Percentiles rank a stretch among this genome's conserved stretches.
phyloP scores from a whole-genome alignment of 257 asterid genomes.

The Solanum neorickii region DNA sequence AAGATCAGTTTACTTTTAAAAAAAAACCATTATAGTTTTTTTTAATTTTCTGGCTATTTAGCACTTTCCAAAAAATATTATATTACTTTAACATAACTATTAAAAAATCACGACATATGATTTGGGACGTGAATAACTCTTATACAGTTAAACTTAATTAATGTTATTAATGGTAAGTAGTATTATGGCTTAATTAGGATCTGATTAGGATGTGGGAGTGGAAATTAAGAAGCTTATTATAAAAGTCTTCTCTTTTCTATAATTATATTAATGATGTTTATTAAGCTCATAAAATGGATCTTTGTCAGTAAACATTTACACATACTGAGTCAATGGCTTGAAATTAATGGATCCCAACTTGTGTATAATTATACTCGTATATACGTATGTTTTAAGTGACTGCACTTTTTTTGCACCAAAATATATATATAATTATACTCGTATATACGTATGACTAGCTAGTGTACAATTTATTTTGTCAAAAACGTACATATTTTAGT shows the following conservation, averaged over 20 bases:
- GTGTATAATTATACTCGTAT: neutral
- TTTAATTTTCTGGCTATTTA: too few species aligned
- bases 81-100: neutral
- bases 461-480: neutral
- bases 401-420: neutral
- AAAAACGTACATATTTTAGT: neutral
- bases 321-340: neutral
- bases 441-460: neutral
- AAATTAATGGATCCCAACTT: neutral
- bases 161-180: neutral
- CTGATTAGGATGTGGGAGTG: neutral
- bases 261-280: neutral
- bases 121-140: neutral
- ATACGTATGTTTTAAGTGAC: neutral
- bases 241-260: neutral
- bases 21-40: too few species aligned
- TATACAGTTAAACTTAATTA: neutral
- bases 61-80: too few species aligned
- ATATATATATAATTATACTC: too few species aligned
- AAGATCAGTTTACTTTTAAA: too few species aligned
- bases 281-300: neutral
- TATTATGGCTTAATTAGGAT: neutral
- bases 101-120: neutral
- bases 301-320: neutral
- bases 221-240: neutral